Conservation (phyloP, 768 basidiomycete genomes). For the Brasilioporus rufonigricans region DNA sequence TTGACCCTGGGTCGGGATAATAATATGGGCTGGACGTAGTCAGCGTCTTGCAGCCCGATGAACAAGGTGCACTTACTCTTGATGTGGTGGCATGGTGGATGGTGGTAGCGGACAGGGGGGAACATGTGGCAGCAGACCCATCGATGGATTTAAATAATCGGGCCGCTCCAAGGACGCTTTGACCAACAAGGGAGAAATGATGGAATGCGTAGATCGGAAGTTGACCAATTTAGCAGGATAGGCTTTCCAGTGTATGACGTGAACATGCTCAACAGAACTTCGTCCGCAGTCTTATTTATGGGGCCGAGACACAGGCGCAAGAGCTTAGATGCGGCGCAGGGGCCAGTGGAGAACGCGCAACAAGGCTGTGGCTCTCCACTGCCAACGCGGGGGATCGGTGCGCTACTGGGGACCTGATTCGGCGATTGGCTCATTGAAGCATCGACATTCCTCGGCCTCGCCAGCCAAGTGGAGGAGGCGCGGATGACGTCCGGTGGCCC, state of each 20-base stretch:
- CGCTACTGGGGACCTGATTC: not conserved
- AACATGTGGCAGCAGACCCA: constrained; percentile 3
- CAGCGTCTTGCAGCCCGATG: not conserved
- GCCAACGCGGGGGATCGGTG: constrained; percentile 10
- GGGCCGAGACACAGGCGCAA: not conserved
- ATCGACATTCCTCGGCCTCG: not conserved
- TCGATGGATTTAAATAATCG: constrained; percentile 24
- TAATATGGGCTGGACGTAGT: constrained; percentile 7
- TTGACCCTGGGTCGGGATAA: not conserved
- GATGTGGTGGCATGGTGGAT: constrained; percentile 20
- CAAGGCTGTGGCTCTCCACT: constrained; percentile 25
- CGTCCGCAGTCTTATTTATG: constrained; percentile 11
- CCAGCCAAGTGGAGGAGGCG: constrained; percentile 12
- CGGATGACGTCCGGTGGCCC: constrained; percentile 15
- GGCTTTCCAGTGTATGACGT: constrained; percentile 31
- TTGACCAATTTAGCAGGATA: constrained; percentile 18
- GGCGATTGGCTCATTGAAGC: not conserved
- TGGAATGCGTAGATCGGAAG: constrained; percentile 18
- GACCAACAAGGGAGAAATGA: constrained; percentile 15
- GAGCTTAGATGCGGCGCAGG: constrained; percentile 9
- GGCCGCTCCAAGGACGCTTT: constrained; percentile 19
- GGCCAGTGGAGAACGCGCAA: not conserved
- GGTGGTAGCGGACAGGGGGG: constrained; percentile 3
- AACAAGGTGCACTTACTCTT: constrained; percentile 13
- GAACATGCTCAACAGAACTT: not conserved